Evolutionary conservation across 2,329 filamentous ascomycete species (phyloP).

Genomic region (Pezicula rhizophila): DNA sequence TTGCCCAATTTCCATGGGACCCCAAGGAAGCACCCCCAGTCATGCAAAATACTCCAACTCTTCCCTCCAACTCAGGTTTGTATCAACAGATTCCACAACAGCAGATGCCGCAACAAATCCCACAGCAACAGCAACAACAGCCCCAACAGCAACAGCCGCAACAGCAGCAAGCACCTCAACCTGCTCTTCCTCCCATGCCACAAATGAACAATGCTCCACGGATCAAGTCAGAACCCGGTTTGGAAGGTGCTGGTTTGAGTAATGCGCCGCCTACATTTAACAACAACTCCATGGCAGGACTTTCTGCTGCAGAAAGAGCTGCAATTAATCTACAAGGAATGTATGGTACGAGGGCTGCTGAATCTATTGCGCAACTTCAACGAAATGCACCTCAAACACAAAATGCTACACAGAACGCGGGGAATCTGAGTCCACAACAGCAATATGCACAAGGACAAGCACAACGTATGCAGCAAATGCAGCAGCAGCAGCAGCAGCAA

Average conservation of each 20-base stretch:
- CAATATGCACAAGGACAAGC: slow-evolving; percentile 30
- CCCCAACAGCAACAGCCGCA: slow-evolving; percentile 10
- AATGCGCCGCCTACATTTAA: slow-evolving; percentile 10
- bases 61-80: slow-evolving; percentile 26
- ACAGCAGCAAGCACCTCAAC: slow-evolving; percentile 7
- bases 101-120: slow-evolving; percentile 9
- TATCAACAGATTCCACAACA: slow-evolving; percentile 22
- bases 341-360: slow-evolving; percentile 58
- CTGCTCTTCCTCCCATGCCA: slow-evolving; percentile 4
- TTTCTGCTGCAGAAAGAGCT: slow-evolving; percentile 46
- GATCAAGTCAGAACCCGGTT: slow-evolving; percentile 39
- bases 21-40: slow-evolving; percentile 59
- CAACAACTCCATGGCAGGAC: slow-evolving; percentile 18
- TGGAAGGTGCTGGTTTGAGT: slow-evolving; percentile 17
- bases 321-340: slow-evolving; percentile 50
- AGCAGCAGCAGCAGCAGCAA: too few species aligned
- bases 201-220: slow-evolving; percentile 21
- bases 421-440: slow-evolving; percentile 26
- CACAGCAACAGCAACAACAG: slow-evolving; percentile 12
- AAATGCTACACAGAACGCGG: neutral
- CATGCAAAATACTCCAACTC: slow-evolving; percentile 25
- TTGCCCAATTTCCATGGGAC: slow-evolving; percentile 94
- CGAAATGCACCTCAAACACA: slow-evolving; percentile 24
- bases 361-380: slow-evolving; percentile 58
- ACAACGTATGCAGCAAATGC: slow-evolving; percentile 19